Evolutionary conservation across 352 stramenopile genomes (phyloP).

Genomic region (Thraustochytrium striatum): DNA sequence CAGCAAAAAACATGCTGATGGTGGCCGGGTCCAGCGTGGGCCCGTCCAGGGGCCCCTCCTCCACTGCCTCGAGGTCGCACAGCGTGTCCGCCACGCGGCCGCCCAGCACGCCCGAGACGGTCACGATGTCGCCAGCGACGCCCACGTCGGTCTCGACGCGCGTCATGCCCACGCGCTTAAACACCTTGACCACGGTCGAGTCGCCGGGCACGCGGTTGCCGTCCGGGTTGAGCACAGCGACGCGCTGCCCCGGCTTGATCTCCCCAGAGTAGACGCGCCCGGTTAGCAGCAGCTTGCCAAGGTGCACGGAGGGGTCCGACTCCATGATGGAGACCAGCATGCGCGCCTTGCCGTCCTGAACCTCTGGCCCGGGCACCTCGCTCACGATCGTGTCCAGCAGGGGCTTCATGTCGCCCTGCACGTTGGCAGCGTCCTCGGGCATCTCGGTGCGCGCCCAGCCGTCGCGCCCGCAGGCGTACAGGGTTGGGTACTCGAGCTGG

Average conservation of each 20-base stretch:
- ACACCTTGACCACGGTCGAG: constrained; percentile 78
- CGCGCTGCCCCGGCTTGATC: constrained; percentile 77
- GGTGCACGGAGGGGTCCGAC: constrained; percentile 90
- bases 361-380: constrained; percentile 80
- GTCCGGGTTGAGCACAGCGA: constrained; percentile 79
- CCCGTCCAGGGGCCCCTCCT: constrained; percentile 47
- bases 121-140: constrained; percentile 91
- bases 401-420: constrained; percentile 77
- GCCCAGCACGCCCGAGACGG: constrained; percentile 82
- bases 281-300: constrained; percentile 83
- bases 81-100: constrained; percentile 77
- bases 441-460: constrained; percentile 87
- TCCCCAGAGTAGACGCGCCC: constrained; percentile 86
- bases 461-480: constrained; percentile 91
- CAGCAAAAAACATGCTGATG: constrained; percentile 95
- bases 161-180: constrained; percentile 69
- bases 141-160: constrained; percentile 79
- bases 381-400: constrained; percentile 94
- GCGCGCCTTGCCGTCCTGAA: constrained; percentile 68
- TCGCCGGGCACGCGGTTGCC: constrained; percentile 68
- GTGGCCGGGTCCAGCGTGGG: constrained; percentile 86
- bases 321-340: constrained; percentile 93
- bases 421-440: constrained; percentile 50
- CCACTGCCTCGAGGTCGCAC: constrained; percentile 63
- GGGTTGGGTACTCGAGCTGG: constrained; percentile 91